phyloP scores from a whole-genome alignment of 192 early-diverging fungal genomes.

The Coemansia pectinata region DNA sequence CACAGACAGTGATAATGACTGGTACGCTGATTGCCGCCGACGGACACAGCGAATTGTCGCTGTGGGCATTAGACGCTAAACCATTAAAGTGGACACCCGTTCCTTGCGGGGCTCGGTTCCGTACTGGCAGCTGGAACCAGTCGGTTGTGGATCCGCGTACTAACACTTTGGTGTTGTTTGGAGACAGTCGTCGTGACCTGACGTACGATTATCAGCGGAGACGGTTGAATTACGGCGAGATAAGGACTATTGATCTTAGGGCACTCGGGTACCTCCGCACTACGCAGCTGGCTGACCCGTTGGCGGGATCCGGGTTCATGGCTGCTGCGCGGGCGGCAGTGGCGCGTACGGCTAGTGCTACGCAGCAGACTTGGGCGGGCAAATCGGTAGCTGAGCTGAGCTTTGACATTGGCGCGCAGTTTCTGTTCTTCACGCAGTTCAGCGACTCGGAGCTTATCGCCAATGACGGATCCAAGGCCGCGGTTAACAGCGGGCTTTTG shows the following conservation, averaged over 20 bases:
- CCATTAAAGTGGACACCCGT: constrained; percentile 67
- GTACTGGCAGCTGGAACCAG: constrained; percentile 76
- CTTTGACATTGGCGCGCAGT: constrained; percentile 48
- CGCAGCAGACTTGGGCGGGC: not conserved
- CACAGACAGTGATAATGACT: constrained; percentile 65
- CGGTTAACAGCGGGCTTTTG: constrained; percentile 49
- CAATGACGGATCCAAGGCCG: constrained; percentile 26
- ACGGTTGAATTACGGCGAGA: constrained; percentile 77
- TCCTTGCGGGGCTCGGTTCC: constrained; percentile 67
- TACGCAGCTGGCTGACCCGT: constrained; percentile 26
- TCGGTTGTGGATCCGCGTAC: constrained; percentile 63
- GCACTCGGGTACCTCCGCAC: constrained; percentile 68
- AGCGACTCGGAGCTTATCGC: constrained; percentile 43
- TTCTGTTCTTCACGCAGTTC: constrained; percentile 47
- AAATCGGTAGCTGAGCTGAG: constrained; percentile 12
- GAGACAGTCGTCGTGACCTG: constrained; percentile 65
- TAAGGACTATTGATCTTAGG: constrained; percentile 70
- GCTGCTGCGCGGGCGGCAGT: constrained; percentile 28
- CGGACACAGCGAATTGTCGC: constrained; percentile 65
- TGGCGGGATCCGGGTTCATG: constrained; percentile 16
- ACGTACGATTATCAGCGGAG: constrained; percentile 78
- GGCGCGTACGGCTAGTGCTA: constrained; percentile 12
- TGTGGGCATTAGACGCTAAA: constrained; percentile 70
- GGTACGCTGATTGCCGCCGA: constrained; percentile 72
- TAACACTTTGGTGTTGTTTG: constrained; percentile 73